These are phyloP conservation scores for Alternaria alternata DNA, from an alignment of 2,329 filamentous ascomycete genomes.

Conservation along the genomic window DNA sequence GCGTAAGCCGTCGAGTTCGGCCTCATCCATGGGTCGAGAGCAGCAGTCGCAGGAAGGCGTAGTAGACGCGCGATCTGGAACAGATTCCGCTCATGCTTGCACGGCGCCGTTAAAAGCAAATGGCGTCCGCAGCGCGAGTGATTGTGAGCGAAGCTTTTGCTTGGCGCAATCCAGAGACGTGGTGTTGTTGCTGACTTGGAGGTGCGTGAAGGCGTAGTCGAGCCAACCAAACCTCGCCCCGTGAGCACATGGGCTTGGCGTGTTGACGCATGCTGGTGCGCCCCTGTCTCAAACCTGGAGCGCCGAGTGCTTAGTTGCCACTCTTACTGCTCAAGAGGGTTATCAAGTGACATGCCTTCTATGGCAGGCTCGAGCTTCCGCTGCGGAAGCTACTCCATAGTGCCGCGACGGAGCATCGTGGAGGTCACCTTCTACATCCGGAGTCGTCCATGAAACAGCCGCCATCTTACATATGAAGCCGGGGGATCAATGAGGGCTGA, in stretches of 20 bases:
- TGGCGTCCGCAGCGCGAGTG: conserved; percentile 11
- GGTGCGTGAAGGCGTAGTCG: background rate
- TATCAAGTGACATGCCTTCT: conserved; percentile 7
- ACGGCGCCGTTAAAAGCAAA: conserved; percentile 26
- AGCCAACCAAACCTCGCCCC: conserved; percentile 18
- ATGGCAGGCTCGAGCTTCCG: conserved; percentile 14
- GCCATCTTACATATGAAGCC: background rate
- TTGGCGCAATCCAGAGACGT: conserved; percentile 18
- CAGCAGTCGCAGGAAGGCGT: conserved; percentile 22
- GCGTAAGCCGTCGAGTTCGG: conserved; percentile 18
- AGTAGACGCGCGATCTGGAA: conserved; percentile 26
- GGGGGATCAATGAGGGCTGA: conserved; percentile 15
- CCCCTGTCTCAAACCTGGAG: conserved; percentile 18
- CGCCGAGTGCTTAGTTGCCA: conserved; percentile 15
- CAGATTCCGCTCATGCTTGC: conserved; percentile 25
- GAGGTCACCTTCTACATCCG: conserved; percentile 24
- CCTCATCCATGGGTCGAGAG: conserved; percentile 25
- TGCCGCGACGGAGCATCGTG: conserved; percentile 8
- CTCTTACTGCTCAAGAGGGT: conserved; percentile 2
- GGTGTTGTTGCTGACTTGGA: conserved; percentile 14
- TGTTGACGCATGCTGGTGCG: background rate
- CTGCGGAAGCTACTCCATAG: conserved; percentile 7
- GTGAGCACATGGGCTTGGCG: conserved; percentile 16
- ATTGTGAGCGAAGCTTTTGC: conserved; percentile 20
- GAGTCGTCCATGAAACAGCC: conserved; percentile 2